Evolutionary conservation across 352 stramenopile genomes (phyloP), one percentile per base, ranked within the genome.

Genomic region (Saprolegnia parasitica): DNA sequence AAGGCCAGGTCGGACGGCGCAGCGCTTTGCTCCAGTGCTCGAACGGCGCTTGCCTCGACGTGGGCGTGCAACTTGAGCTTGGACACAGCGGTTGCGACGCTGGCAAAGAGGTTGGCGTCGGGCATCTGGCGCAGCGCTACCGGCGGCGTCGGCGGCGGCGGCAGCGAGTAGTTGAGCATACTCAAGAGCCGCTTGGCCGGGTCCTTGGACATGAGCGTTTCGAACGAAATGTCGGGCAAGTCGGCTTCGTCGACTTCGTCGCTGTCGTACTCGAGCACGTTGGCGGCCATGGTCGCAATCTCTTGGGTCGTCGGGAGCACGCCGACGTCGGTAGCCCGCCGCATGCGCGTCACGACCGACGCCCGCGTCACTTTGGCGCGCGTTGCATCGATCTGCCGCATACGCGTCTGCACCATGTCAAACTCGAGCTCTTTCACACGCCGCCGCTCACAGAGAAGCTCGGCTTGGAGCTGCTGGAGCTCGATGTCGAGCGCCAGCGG

Each of bases 31-130:
- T 1, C 8, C 35, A n/a, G 24, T 4, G 10, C 52, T 21, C 24
- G 24, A 10, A 11, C 39, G 4, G 35, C 11, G 13, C 6, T 29
- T 5, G 13, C 11, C 29, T 70, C 55, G 54, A 61, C 5, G 9
- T 46, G 23, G 4, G 23, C 13, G 16, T 58, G 54, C 39, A 39
- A 10, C 37, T 61, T 58, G 24, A 70, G 63, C 29, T 70, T 70
- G 0, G 55, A 24, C 8, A 61, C 50, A 32, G 63, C 46, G 10
- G n/a, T n/a, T n/a, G 42, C 21, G 13, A 58, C 62, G 13, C 6
- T 26, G 5, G 62, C 50, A 5, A 39, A 5, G 13, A 23, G 21
- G 5, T n/a, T 8, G 21, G 52, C 24, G 11, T 15, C 8, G 35
- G 35, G 52, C 13, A 9, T 42, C 20, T 60, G 52, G 3, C 13